Evolutionary conservation across 2,329 filamentous ascomycete genomes (phyloP).

Genomic region (Uncinocarpus reesii): DNA sequence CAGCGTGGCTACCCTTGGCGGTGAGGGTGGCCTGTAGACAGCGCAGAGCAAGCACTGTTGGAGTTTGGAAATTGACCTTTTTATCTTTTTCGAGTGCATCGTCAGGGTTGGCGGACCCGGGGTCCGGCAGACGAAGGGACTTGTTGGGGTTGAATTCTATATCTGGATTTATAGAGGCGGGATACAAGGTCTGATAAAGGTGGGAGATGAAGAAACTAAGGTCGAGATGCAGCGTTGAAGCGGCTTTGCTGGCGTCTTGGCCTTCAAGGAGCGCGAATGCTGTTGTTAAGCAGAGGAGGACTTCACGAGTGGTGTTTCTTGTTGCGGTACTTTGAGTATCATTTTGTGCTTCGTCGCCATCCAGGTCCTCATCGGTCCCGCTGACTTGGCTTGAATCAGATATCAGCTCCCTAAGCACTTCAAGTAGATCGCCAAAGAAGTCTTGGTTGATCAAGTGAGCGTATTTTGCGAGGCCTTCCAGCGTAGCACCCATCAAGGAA

Average conservation of each 20-base stretch:
- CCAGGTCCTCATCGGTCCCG: constrained; percentile 35
- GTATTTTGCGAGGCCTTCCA: constrained; percentile 89
- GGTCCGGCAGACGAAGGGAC: constrained; percentile 60
- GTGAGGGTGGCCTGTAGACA: constrained; percentile 74
- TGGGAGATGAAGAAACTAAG: constrained; percentile 91
- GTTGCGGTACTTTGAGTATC: constrained; percentile 40
- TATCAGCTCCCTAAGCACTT: constrained; percentile 88
- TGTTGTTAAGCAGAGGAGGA: constrained; percentile 87
- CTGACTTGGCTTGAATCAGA: constrained; percentile 40
- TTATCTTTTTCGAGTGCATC: constrained; percentile 22
- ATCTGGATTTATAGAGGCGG: constrained; percentile 69
- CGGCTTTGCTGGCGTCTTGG: constrained; percentile 80
- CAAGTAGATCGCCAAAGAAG: constrained; percentile 92
- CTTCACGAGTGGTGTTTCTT: constrained; percentile 72
- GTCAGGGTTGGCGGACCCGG: constrained; percentile 41
- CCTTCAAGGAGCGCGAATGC: constrained; percentile 93
- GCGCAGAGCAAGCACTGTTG: constrained; percentile 80
- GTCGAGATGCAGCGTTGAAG: constrained; percentile 72
- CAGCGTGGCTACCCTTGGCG: constrained; percentile 62
- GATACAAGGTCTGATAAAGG: constrained; percentile 75
- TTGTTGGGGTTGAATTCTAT: constrained; percentile 68
- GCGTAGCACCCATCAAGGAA: constrained; percentile 87
- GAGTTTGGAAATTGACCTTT: constrained; percentile 92
- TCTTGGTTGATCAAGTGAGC: constrained; percentile 97
- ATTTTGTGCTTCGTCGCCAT: constrained; percentile 39